Percentiles rank a stretch among this genome's conserved stretches.
Evolutionary conservation across 192 early-diverging fungal genomes (phyloP).

Genomic region (Backusella tarrabulga): DNA sequence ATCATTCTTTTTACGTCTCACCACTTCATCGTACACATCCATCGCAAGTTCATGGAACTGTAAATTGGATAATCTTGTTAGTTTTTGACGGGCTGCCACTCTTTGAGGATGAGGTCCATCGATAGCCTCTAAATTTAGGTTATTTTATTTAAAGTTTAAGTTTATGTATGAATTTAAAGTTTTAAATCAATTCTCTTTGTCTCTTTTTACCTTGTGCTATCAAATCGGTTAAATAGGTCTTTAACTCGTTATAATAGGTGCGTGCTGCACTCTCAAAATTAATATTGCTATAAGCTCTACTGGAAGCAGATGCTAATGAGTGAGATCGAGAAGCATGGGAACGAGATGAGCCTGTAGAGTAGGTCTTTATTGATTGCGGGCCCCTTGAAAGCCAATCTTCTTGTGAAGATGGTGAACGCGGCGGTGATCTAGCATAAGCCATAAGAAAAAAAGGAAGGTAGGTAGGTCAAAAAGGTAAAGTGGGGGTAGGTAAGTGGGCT

Average conservation of each 20-base stretch:
- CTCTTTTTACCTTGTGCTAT: slow-evolving; percentile 28
- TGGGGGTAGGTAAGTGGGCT: background rate
- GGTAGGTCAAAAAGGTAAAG: background rate
- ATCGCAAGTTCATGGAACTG: slow-evolving; percentile 93
- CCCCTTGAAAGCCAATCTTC: slow-evolving; percentile 15
- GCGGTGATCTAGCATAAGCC: slow-evolving; percentile 17
- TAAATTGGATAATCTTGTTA: slow-evolving; percentile 70
- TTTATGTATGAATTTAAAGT: background rate
- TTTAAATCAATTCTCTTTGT: background rate
- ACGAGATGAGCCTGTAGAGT: slow-evolving; percentile 25
- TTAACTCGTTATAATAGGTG: slow-evolving; percentile 28
- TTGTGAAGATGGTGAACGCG: slow-evolving; percentile 16
- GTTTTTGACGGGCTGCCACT: slow-evolving; percentile 67
- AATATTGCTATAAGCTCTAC: slow-evolving; percentile 13
- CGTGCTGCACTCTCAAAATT: slow-evolving; percentile 21
- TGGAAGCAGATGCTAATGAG: slow-evolving; percentile 30
- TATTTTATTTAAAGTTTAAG: background rate
- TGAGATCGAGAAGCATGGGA: slow-evolving; percentile 26
- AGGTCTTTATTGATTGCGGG: slow-evolving; percentile 11
- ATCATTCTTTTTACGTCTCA: slow-evolving; percentile 58
- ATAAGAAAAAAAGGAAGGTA: background rate
- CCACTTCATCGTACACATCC: slow-evolving; percentile 95
- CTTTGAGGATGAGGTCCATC: slow-evolving; percentile 39
- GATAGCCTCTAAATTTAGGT: slow-evolving; percentile 19
- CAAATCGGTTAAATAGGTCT: slow-evolving; percentile 18